These are phyloP conservation scores for Blattamonas nauphoetae DNA, from an alignment of 78 protist genomes.

Conservation along the genomic window DNA sequence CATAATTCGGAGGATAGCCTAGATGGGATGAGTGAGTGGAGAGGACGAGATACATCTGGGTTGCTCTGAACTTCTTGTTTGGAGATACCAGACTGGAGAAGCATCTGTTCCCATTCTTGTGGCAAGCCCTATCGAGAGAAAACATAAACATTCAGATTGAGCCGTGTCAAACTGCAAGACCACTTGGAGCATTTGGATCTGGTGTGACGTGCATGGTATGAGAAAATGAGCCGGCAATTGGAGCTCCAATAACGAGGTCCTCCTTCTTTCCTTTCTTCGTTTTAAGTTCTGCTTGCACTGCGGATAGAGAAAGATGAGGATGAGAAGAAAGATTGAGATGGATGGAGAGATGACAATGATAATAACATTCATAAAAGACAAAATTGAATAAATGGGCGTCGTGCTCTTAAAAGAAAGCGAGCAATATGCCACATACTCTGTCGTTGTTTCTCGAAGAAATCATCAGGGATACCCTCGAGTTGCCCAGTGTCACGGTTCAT, in stretches of 20 bases:
- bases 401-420: too few relatives aligned
- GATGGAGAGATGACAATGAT: too few relatives aligned
- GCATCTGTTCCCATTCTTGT: conserved; percentile 18
- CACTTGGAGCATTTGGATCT: not conserved
- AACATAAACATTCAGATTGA: not conserved
- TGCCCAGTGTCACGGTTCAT: too few relatives aligned
- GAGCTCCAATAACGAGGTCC: not conserved
- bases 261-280: not conserved
- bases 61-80: not conserved
- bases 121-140: conserved; percentile 22
- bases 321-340: too few relatives aligned
- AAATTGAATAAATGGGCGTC: too few relatives aligned
- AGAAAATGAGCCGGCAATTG: not conserved
- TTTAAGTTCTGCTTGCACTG: too few relatives aligned
- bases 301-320: too few relatives aligned
- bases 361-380: too few relatives aligned
- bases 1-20: not conserved
- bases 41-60: not conserved
- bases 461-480: too few relatives aligned
- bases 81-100: conserved; percentile 1
- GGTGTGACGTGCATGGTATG: not conserved
- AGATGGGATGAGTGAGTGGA: not conserved
- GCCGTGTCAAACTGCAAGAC: not conserved
- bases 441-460: too few relatives aligned
- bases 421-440: too few relatives aligned